Evolutionary conservation across 768 basidiomycete species (phyloP).

Genomic region (Candolleomyces aberdarensis): DNA sequence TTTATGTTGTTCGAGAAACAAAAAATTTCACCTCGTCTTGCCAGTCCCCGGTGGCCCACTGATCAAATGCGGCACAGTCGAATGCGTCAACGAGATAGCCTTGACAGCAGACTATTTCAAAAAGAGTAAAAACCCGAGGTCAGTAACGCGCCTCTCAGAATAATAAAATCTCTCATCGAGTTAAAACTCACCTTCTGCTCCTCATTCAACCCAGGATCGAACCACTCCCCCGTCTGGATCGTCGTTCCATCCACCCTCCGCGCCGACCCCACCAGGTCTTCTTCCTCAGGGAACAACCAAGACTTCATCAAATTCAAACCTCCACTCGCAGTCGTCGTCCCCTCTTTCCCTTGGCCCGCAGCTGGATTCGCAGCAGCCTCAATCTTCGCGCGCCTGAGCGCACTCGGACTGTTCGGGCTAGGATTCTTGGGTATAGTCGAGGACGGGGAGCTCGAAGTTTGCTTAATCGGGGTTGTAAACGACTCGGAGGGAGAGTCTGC

Average conservation of each 20-base stretch:
- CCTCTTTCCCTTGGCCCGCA: no score
- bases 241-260: constrained; percentile 16
- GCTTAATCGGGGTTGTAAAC: not conserved
- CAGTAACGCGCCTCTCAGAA: constrained; percentile 1
- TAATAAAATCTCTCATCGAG: no score
- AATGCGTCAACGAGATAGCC: constrained; percentile 40
- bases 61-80: constrained; percentile 46
- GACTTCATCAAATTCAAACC: constrained; percentile 29
- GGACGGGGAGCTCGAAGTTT: not conserved
- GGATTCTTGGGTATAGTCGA: no score
- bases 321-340: no score
- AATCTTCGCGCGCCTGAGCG: not conserved
- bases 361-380: not conserved
- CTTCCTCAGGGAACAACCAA: constrained; percentile 45
- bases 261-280: constrained; percentile 23
- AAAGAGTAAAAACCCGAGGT: not conserved
- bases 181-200: constrained; percentile 42
- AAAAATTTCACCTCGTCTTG: constrained; percentile 39
- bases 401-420: no score
- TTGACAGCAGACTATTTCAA: constrained; percentile 37
- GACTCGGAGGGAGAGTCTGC: not conserved
- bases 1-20: no score
- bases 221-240: constrained; percentile 35
- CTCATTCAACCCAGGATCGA: constrained; percentile 41
- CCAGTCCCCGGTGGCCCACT: constrained; percentile 52